Evolutionary conservation across 164 flowering plant species (phyloP), one percentile per base, ranked within the genome.

Genomic region (Piper longum): DNA sequence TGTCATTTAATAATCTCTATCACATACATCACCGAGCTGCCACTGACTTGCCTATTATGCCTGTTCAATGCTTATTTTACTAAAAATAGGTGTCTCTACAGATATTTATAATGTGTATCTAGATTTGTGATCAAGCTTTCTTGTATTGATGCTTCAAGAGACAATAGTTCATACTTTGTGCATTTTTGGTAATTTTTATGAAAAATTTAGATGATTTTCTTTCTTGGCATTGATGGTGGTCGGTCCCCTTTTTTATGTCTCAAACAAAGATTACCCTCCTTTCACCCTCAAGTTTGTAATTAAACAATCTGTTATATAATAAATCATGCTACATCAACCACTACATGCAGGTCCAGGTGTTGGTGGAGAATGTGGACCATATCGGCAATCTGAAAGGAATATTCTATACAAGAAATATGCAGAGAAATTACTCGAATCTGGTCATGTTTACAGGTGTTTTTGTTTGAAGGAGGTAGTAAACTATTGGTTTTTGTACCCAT

Each of bases 311-410:
- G 14, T 9, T 9, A 9, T 48, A 48, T 48, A 2, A 9, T 48
- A 48, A 12, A 48, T 9, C 52, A 8, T 48, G 11, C 14, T 3
- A 48, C 60, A 26, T 7, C 41, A 57, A 57, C 41, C 41, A 57
- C 26, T 13, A 56, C 63, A 43, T 78, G 36, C 71, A 92, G 98
- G 98, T 5, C 98, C 97, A 68, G 84, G 74, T 56, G 70, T 82
- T 73, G 96, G 95, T 77, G 98, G 98, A 60, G 86, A 83, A 17
- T 88, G 77, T 81, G 97, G 97, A 54, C 97, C 98, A 7, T 93
- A 93, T 74, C 73, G 97, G 61, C 98, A 93, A 66, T 93, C 97
- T 43, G 98, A 93, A 71, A 81, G 98, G 48, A 93, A 90, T 78
- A 70, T 73, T 43, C 66, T 93, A 65, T 93, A 93, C 75, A 86